Conservation (phyloP, 2,329 filamentous ascomycete genomes). For the Dothideomycetes sp. region DNA sequence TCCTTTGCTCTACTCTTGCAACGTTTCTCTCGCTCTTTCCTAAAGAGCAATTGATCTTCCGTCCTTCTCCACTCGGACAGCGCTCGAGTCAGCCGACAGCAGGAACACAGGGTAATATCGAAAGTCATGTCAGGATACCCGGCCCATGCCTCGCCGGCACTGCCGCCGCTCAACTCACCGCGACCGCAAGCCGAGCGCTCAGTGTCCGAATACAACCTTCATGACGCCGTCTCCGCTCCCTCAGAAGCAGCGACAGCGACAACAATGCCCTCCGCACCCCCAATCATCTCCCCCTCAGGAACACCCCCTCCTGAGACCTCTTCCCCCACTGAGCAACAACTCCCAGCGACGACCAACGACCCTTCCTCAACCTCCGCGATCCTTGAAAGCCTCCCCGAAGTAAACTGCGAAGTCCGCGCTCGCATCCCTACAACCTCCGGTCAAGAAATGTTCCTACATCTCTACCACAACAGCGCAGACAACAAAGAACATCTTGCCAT, state of each 20-base stretch:
- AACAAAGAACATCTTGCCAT: slow-evolving; percentile 96
- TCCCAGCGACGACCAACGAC: slow-evolving; percentile 19
- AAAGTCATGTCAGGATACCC: too few relatives aligned
- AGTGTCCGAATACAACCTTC: slow-evolving; percentile 32
- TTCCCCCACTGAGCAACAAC: slow-evolving; percentile 28
- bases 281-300: slow-evolving; percentile 40
- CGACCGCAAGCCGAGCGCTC: slow-evolving; percentile 29
- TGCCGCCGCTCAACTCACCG: slow-evolving; percentile 44
- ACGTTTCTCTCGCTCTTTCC: too few relatives aligned
- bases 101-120: too few relatives aligned
- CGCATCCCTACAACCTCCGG: slow-evolving; percentile 87
- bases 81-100: too few relatives aligned
- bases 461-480: slow-evolving; percentile 88
- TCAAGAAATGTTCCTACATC: slow-evolving; percentile 92
- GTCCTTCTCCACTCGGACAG: too few relatives aligned
- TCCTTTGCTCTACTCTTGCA: too few relatives aligned
- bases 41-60: too few relatives aligned
- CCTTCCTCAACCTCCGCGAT: slow-evolving; percentile 54
- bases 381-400: slow-evolving; percentile 65
- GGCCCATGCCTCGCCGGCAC: slow-evolving; percentile 34
- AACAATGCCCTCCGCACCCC: slow-evolving; percentile 27
- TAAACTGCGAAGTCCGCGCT: slow-evolving; percentile 90
- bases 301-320: slow-evolving; percentile 26
- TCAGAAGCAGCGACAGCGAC: slow-evolving; percentile 13
- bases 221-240: slow-evolving; percentile 19